Evolutionary conservation across 2,329 filamentous ascomycete genomes (phyloP).

Genomic region (Neospermospora avenae): DNA sequence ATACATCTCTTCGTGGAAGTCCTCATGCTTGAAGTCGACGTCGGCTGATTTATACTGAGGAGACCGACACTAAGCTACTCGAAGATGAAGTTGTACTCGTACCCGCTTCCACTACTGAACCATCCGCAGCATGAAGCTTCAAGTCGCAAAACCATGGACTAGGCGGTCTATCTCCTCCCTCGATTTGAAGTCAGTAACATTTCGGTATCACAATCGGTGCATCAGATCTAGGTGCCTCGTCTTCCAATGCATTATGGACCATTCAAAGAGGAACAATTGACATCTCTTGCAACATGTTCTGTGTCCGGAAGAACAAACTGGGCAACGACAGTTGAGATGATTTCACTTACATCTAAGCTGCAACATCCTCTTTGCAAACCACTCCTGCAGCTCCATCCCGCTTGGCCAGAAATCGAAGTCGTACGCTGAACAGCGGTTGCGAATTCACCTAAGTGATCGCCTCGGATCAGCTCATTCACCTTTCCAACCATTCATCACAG

Average conservation of each 20-base stretch:
- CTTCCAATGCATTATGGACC: too few species aligned
- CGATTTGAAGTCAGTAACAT: neutral
- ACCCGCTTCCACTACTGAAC: neutral
- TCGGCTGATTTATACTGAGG: neutral
- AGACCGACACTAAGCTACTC: neutral
- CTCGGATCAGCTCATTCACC: neutral
- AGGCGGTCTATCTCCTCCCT: constrained; percentile 2
- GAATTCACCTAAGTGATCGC: neutral
- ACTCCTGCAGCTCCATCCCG: neutral
- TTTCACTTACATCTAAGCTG: neutral
- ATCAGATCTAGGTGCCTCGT: too few species aligned
- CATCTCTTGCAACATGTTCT: neutral
- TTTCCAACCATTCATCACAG: too few species aligned
- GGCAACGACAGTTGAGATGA: fast-evolving
- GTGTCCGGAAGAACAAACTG: neutral
- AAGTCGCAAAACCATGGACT: constrained; percentile 7
- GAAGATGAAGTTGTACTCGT: neutral
- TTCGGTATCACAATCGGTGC: too few species aligned
- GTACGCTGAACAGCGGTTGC: neutral
- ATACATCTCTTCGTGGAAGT: neutral
- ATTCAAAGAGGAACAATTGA: too few species aligned
- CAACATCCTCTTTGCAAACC: constrained; percentile 4
- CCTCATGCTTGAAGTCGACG: neutral
- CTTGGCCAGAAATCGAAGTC: neutral
- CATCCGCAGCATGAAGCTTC: neutral